Conservation (phyloP, 495 filamentous ascomycete genomes). For the Apiosordaria backusii region DNA sequence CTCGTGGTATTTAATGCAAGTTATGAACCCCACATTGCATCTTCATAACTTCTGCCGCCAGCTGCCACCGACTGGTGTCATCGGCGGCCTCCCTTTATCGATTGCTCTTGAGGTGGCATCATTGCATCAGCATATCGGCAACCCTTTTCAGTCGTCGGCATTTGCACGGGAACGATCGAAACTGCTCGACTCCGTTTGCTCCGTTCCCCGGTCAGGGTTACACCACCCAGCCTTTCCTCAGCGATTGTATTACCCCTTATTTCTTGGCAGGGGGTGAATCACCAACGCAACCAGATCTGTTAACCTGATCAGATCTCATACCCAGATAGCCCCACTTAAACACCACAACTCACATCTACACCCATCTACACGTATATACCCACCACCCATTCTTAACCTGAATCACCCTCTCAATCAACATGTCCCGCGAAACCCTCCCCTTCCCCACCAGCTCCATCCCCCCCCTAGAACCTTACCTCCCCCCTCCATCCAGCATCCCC, state of each 20-base stretch:
- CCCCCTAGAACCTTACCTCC: conserved; percentile 21
- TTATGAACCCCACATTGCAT: background rate
- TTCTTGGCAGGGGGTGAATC: background rate
- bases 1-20: background rate
- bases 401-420: background rate
- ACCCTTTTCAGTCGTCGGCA: background rate
- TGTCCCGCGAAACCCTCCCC: conserved; percentile 8
- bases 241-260: background rate
- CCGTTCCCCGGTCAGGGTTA: background rate
- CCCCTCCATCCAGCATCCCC: too few relatives aligned
- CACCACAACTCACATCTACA: background rate
- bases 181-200: background rate
- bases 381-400: too few relatives aligned
- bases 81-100: background rate
- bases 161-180: background rate
- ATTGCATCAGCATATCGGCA: background rate
- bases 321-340: background rate
- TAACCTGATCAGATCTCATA: background rate
- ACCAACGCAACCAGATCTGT: background rate
- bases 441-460: conserved; percentile 8
- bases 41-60: background rate
- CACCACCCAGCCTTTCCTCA: background rate
- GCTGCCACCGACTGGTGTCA: background rate
- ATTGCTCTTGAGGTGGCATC: background rate
- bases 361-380: too few relatives aligned